Conservation (phyloP, 2,329 filamentous ascomycete species). For the Fusarium solani-melongenae region DNA sequence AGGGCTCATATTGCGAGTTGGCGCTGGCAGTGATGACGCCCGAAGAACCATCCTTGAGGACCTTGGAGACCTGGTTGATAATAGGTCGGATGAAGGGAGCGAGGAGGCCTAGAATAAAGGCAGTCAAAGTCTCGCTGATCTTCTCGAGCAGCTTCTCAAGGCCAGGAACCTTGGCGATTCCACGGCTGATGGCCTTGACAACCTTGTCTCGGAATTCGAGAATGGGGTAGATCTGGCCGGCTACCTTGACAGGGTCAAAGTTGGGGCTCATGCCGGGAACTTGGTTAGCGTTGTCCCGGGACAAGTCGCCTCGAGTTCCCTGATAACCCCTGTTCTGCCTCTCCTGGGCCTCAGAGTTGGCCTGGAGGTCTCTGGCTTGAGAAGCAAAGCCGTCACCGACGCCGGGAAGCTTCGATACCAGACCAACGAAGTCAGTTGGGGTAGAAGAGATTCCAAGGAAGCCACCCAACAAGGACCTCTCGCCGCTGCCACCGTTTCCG, state of each 20-base stretch:
- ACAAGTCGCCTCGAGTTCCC: conserved; percentile 49
- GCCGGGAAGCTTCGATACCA: conserved; percentile 80
- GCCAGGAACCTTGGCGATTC: conserved; percentile 92
- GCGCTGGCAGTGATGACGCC: conserved; percentile 75
- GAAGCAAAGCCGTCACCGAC: conserved; percentile 73
- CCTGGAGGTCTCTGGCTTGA: conserved; percentile 73
- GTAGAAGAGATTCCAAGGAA: conserved; percentile 54
- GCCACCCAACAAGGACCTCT: conserved; percentile 51
- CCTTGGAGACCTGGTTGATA: conserved; percentile 86
- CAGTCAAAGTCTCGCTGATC: conserved; percentile 90
- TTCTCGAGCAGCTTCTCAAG: conserved; percentile 91
- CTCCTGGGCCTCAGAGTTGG: conserved; percentile 71
- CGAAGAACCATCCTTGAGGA: conserved; percentile 86
- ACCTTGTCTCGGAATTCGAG: conserved; percentile 94
- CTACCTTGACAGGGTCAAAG: conserved; percentile 82
- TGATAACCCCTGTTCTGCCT: conserved; percentile 59
- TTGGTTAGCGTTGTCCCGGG: conserved; percentile 62
- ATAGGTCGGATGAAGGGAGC: conserved; percentile 93
- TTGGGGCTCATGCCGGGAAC: conserved; percentile 79
- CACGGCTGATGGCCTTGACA: conserved; percentile 84
- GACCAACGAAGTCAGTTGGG: conserved; percentile 72
- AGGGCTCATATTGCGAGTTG: conserved; percentile 81
- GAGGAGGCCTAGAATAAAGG: conserved; percentile 90
- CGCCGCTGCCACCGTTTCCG: conserved; percentile 49
- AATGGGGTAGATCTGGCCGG: conserved; percentile 91